Conservation (phyloP, 1,284 basidiomycete genomes). For the Coniferiporia sulphurascens region DNA sequence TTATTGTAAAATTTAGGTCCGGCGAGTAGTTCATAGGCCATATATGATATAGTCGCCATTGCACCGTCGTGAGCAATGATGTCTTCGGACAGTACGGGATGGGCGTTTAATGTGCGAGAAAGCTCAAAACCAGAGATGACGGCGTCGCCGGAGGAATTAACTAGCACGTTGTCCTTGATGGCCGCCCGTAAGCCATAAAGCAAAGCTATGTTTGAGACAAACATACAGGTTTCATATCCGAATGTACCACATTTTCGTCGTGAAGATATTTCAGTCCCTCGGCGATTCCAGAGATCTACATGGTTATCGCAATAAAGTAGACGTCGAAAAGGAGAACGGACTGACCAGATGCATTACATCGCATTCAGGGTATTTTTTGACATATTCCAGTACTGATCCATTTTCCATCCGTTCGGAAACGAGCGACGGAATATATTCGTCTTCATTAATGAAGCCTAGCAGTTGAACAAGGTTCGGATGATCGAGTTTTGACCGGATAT, state of each 20-base stretch:
- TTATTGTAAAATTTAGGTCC: background rate
- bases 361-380: background rate
- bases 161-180: constrained; percentile 15
- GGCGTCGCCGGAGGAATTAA: background rate
- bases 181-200: background rate
- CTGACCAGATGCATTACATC: background rate
- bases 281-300: background rate
- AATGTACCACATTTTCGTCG: constrained; percentile 3
- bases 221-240: constrained; percentile 12
- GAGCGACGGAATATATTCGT: background rate
- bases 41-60: constrained; percentile 3
- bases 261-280: constrained; percentile 11
- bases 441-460: background rate
- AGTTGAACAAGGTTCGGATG: constrained; percentile 4
- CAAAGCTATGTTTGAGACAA: background rate
- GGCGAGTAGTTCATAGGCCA: background rate
- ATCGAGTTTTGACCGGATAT: background rate
- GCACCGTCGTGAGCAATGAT: background rate
- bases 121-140: constrained; percentile 6
- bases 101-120: background rate
- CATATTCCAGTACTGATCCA: background rate
- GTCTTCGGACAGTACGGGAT: too few species aligned
- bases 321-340: background rate
- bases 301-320: background rate
- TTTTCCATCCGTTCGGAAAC: constrained; percentile 11